A percentile compares a stretch with the other conserved stretches of the same genome.
Evolutionary conservation across 352 stramenopile species (phyloP).

Genomic region (Stramenopiles sp.): DNA sequence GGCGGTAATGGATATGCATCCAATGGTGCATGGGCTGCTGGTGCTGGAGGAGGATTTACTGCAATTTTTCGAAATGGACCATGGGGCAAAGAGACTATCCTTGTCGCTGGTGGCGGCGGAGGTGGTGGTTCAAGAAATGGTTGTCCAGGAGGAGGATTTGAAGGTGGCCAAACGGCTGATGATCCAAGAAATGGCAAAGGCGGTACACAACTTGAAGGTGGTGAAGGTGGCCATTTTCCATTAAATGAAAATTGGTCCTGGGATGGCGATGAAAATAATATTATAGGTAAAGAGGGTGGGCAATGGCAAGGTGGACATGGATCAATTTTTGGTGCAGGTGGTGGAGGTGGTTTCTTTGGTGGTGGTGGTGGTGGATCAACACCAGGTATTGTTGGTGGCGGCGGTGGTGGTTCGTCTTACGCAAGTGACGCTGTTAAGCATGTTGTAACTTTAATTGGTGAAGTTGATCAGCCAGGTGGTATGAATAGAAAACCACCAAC

Average conservation of each 20-base stretch:
- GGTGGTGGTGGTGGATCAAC: not conserved
- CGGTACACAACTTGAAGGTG: not conserved
- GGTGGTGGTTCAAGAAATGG: not conserved
- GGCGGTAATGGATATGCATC: too few relatives aligned
- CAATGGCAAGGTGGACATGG: not conserved
- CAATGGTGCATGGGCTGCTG: too few relatives aligned
- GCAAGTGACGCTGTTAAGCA: too few relatives aligned
- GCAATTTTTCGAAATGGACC: too few relatives aligned
- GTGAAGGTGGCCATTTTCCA: not conserved
- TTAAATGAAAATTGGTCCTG: too few relatives aligned
- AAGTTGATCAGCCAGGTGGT: too few relatives aligned
- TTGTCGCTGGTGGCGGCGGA: not conserved
- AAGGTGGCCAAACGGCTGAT: not conserved
- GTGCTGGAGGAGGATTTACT: too few relatives aligned
- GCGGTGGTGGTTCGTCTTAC: slow-evolving; percentile 4
- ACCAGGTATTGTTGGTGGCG: not conserved
- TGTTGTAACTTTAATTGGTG: too few relatives aligned
- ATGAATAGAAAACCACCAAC: too few relatives aligned
- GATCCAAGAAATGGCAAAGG: not conserved
- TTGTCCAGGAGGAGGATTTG: not conserved
- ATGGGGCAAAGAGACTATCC: not conserved
- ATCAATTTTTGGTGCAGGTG: not conserved
- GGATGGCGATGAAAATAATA: not conserved
- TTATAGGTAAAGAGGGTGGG: not conserved
- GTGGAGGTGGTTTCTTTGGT: not conserved